Evolutionary conservation across 306 rosid species (phyloP).

Genomic region (Vachellia pachyceras): DNA sequence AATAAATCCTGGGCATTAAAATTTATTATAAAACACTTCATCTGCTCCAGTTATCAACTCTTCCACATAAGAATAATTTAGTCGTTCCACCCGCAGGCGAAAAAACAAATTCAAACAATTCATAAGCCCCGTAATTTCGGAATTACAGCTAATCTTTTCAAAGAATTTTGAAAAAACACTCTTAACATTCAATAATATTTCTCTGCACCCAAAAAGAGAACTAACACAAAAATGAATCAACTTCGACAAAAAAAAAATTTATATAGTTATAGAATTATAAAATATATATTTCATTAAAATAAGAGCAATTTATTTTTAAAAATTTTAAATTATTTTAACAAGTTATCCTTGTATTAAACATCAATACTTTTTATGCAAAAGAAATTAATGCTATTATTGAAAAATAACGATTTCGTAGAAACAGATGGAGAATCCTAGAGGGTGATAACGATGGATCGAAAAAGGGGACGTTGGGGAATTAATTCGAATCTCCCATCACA

Average conservation of each 20-base stretch:
- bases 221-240: background rate
- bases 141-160: background rate
- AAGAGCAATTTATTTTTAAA: background rate
- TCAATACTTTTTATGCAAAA: background rate
- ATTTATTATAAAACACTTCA: background rate
- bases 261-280: background rate
- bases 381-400: background rate
- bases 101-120: background rate
- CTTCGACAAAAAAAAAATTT: background rate
- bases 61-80: background rate
- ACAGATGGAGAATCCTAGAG: background rate
- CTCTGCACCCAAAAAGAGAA: background rate
- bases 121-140: background rate
- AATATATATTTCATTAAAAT: background rate
- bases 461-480: background rate
- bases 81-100: background rate
- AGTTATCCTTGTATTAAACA: background rate
- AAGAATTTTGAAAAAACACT: background rate
- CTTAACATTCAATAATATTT: background rate
- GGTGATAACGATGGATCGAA: no score
- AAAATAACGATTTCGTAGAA: background rate
- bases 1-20: background rate
- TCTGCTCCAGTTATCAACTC: background rate
- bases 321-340: background rate
- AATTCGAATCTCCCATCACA: background rate